These are phyloP conservation scores for Jaapia argillacea DNA, from an alignment of 768 basidiomycete genomes.

Conservation along the genomic window DNA sequence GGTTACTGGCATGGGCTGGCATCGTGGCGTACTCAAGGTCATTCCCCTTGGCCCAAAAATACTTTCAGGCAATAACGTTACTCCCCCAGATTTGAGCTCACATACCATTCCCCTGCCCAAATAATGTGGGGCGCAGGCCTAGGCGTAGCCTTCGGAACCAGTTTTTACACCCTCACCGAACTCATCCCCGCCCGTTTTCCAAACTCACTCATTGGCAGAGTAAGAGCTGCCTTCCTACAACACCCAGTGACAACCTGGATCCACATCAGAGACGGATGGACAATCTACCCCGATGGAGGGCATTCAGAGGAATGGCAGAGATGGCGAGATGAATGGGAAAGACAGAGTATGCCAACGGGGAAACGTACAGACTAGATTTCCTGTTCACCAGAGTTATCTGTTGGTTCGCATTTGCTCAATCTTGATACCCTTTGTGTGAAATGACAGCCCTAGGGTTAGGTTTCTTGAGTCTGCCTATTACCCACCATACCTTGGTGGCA, in stretches of 20 bases:
- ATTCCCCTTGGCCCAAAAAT: constrained; percentile 7
- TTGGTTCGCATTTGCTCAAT: no score
- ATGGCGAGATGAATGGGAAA: no score
- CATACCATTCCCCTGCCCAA: constrained; percentile 67
- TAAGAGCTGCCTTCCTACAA: constrained; percentile 37
- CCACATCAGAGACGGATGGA: constrained; percentile 75
- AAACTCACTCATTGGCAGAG: constrained; percentile 37
- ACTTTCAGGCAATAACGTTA: background rate
- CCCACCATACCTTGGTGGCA: no score
- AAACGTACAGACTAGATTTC: no score
- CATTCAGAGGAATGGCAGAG: constrained; percentile 57
- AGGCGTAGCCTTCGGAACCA: constrained; percentile 42
- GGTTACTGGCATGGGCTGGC: constrained; percentile 43
- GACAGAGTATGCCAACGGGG: no score
- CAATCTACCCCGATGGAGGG: constrained; percentile 72
- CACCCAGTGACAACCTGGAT: constrained; percentile 58
- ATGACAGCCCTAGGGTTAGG: no score
- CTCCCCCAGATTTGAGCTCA: constrained; percentile 45
- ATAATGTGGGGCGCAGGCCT: constrained; percentile 68
- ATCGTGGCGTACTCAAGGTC: constrained; percentile 77
- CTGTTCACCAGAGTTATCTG: no score
- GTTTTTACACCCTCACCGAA: constrained; percentile 47
- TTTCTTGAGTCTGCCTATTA: no score
- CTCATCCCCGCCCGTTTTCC: constrained; percentile 47
- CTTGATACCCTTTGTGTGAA: no score